Evolutionary conservation across 23 red algal genomes (phyloP).

Genomic region (Gracilaria gracilis): DNA sequence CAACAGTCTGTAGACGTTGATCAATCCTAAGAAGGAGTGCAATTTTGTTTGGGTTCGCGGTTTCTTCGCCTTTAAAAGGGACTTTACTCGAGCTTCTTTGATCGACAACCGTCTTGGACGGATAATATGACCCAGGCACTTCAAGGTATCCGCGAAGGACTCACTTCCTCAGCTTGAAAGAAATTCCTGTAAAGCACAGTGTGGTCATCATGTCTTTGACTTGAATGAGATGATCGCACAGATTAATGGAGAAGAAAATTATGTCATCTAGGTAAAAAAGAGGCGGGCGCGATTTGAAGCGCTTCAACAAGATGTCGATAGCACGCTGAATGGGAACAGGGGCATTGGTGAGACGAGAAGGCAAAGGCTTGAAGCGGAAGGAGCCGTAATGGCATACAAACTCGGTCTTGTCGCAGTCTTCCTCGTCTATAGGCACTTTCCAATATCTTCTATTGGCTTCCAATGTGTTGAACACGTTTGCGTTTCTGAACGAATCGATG

Average conservation of each 20-base stretch:
- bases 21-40: not conserved
- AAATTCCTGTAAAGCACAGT: conserved; percentile 11
- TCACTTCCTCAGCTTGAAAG: conserved; percentile 36
- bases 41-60: conserved; percentile 11
- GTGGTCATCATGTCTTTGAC: conserved; percentile 23
- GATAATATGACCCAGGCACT: conserved; percentile 36
- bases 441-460: conserved; percentile 14
- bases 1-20: conserved; percentile 24
- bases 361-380: conserved; percentile 19
- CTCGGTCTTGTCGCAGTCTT: conserved; percentile 8
- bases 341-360: conserved; percentile 7
- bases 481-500: conserved; percentile 15
- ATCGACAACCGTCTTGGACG: no score
- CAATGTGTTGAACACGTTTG: not conserved
- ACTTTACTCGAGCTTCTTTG: no score
- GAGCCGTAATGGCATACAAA: conserved; percentile 22
- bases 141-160: conserved; percentile 14
- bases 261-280: conserved; percentile 38
- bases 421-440: not conserved
- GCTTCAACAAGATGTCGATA: not conserved
- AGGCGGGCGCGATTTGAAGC: not conserved
- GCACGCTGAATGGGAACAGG: not conserved
- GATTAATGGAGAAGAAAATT: conserved; percentile 39
- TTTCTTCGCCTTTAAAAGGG: not conserved
- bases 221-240: conserved; percentile 11